Base-by-base conservation (phyloP, 1,284 basidiomycete species). In the Microbotryum silenes-acaulis region DNA sequence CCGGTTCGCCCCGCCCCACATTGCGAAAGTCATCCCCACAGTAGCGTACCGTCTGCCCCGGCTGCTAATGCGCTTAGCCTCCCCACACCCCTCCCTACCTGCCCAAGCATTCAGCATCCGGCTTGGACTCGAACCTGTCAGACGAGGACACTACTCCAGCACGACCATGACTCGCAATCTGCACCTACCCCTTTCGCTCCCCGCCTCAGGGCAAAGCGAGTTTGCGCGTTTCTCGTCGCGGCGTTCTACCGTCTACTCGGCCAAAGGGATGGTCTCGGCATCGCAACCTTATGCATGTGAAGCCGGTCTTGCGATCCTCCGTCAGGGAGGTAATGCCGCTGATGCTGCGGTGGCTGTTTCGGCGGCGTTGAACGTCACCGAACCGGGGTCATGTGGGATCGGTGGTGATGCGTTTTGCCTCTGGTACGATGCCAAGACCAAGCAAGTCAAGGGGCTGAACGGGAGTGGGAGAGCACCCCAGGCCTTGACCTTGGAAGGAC, bases 271-370 rank as follows among this genome's bases (percentile, higher is more conserved):
- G 37, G 88, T 96, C 2, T 82, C 90, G 7, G 87, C 85, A n/a
- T 88, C 89, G 21, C 91, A 97, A 74, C 91, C 93, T 46, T 79
- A 96, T 25, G 93, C 92, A 1, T 84, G 86, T 10, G 86, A 88
- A 72, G 91, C 88, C 9, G 93, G 92, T 0, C 76, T 97, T 48
- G 89, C 93, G 75, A 87, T 97, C 62, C 78, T 97, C 45, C 81
- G 86, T 60, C 86, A 85, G 73, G 92, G 92, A 18, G 93, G 93
- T 47, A 97, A 97, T 77, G 92, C 92, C 65, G 91, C 70, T 7
- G 74, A 69, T 49, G 67, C 67, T 55, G 66, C 66, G 1, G 66
- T 68, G 33, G 66, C 66, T 12, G 61, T 69, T 18, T 66, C 67
- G 6, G 67, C 67, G 0, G 59, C 57, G 12, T 61, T 69, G 48